Base-by-base conservation (phyloP, 2,329 filamentous ascomycete genomes). In the Penicillium sp. region DNA sequence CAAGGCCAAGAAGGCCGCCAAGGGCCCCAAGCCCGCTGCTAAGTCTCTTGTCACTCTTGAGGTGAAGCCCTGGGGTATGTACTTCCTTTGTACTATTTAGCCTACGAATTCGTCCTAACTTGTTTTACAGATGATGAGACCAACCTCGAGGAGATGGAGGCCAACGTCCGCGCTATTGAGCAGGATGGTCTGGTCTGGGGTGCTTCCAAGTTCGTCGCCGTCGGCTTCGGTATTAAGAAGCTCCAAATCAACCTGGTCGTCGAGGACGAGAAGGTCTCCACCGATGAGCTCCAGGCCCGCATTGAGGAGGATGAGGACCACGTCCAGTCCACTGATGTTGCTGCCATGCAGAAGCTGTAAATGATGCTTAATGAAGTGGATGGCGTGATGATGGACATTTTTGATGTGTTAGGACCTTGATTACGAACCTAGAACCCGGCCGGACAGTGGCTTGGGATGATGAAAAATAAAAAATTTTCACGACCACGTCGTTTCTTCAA, bases 161-260 rank as follows among this genome's bases (percentile, higher is more conserved):
- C 76, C 28, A 80, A 86, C 61, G 92, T 97, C 65, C 88, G 90
- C 69, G 76, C 79, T 63, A 92, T 97, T 65, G 84, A 92, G 78
- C 85, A 88, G 82, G 92, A 97, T 44, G 94, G 94, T 79, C 89
- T 99, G 58, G 86, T 95, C 60, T 99, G 94, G 94, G 92, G 92
- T 85, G 85, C 81, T 61, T 92, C 89, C 75, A 89, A 94, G 82
- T 81, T 96, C 62, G 87, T 95, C 46, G 76, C 92, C 63, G 87
- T 99, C 68, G 92, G 92, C 70, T 99, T 90, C 83, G 94, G 94
- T 82, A 95, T 99, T 82, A 94, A 89, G 84, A 97, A 97, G 85
- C 86, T 99, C 60, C 92, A 97, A 84, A 95, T 99, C 82, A 97
- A 90, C 87, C 78, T 97, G 65, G 91, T 97, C 67, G 81, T 97